Evolutionary conservation across 2,329 filamentous ascomycete species (phyloP).

Genomic region (Aspergillus alliaceus): DNA sequence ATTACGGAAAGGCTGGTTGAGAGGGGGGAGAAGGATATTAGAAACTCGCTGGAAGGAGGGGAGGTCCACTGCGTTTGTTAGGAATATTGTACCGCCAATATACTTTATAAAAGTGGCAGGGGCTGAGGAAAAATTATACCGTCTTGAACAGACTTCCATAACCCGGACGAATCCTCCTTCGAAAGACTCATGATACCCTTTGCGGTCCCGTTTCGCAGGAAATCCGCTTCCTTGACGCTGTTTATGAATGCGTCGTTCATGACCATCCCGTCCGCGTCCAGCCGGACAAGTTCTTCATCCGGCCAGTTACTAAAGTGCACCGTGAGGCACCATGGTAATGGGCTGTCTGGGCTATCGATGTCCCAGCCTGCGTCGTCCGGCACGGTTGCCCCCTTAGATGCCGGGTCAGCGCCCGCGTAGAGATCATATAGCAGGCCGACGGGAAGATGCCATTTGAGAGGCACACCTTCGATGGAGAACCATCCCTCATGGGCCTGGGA

Average conservation of each 20-base stretch:
- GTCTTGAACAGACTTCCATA: slow-evolving; percentile 79
- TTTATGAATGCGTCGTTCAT: slow-evolving; percentile 68
- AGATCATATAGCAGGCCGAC: slow-evolving; percentile 69
- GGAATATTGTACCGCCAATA: background rate
- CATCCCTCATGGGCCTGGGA: slow-evolving; percentile 55
- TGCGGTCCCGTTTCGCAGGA: slow-evolving; percentile 81
- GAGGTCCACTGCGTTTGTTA: slow-evolving; percentile 62
- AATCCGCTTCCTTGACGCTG: slow-evolving; percentile 78
- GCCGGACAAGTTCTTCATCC: slow-evolving; percentile 56
- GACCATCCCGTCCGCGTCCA: slow-evolving; percentile 55
- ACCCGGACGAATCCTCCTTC: slow-evolving; percentile 75
- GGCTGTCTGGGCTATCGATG: slow-evolving; percentile 12
- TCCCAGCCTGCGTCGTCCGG: slow-evolving; percentile 21
- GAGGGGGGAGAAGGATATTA: slow-evolving; percentile 69
- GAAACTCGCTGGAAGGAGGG: slow-evolving; percentile 71
- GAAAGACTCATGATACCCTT: slow-evolving; percentile 88
- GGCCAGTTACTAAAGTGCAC: slow-evolving; percentile 63
- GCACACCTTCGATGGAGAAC: slow-evolving; percentile 68
- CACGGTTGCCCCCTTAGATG: slow-evolving; percentile 25
- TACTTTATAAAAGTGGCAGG: background rate
- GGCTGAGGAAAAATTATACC: slow-evolving; percentile 51
- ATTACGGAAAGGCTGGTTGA: slow-evolving; percentile 70
- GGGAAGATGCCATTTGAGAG: slow-evolving; percentile 72
- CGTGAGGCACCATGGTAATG: slow-evolving; percentile 63
- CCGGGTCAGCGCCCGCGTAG: slow-evolving; percentile 58